Evolutionary conservation across 2,329 filamentous ascomycete genomes (phyloP).

Genomic region (Aureobasidium sp.): DNA sequence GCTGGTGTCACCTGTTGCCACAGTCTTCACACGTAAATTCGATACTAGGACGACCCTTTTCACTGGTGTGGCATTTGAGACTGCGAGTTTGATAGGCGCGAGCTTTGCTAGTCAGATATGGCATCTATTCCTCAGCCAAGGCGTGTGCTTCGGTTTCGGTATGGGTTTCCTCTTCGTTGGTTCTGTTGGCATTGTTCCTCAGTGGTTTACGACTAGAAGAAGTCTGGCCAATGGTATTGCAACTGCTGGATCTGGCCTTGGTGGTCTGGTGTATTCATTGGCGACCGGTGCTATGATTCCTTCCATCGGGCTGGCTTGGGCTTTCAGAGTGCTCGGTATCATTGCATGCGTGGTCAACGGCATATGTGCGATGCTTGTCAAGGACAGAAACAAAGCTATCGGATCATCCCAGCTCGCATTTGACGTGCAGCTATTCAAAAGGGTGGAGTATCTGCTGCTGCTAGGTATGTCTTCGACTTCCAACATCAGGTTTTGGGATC

Average conservation of each 20-base stretch:
- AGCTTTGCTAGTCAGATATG: slow-evolving; percentile 63
- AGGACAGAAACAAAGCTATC: slow-evolving; percentile 65
- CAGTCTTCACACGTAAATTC: slow-evolving; percentile 51
- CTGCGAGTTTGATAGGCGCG: slow-evolving; percentile 59
- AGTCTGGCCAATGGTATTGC: slow-evolving; percentile 64
- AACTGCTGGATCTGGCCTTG: slow-evolving; percentile 64
- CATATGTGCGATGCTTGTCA: slow-evolving; percentile 55
- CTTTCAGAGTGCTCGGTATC: slow-evolving; percentile 59
- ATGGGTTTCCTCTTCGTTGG: slow-evolving; percentile 72
- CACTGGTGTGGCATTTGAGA: slow-evolving; percentile 58
- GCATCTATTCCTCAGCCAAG: slow-evolving; percentile 71
- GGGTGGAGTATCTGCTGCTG: slow-evolving; percentile 57
- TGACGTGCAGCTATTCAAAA: slow-evolving; percentile 55
- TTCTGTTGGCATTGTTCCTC: slow-evolving; percentile 59
- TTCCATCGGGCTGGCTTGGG: slow-evolving; percentile 57
- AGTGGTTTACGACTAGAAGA: slow-evolving; percentile 65
- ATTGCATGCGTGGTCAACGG: slow-evolving; percentile 58
- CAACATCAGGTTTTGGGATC: not conserved
- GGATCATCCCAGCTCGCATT: slow-evolving; percentile 62
- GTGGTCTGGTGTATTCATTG: slow-evolving; percentile 64
- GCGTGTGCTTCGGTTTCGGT: slow-evolving; percentile 68
- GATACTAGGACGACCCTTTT: slow-evolving; percentile 60
- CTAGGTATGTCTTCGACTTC: slow-evolving; percentile 30
- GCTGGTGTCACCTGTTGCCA: slow-evolving; percentile 61
- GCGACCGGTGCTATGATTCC: slow-evolving; percentile 62